Percentiles rank a stretch among this genome's conserved stretches.
These are phyloP conservation scores for Hemisphaericaspora xylofermentans DNA, from an alignment of 1,139 yeast species.

Conservation along the genomic window DNA sequence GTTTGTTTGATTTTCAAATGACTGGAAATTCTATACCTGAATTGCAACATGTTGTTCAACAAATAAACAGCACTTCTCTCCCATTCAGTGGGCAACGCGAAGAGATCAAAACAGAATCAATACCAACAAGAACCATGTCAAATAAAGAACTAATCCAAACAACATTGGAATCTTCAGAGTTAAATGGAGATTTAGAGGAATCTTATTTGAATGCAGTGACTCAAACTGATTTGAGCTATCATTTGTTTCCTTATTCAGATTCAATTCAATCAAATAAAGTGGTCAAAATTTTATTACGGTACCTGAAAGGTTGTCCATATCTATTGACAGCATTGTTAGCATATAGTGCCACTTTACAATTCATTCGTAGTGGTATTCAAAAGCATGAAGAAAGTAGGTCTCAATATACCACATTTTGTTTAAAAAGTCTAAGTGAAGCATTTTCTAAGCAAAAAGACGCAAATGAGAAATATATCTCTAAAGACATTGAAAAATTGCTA, in stretches of 20 bases:
- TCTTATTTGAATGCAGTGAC: conserved; percentile 31
- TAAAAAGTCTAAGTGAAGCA: conserved; percentile 32
- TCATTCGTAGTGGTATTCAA: conserved; percentile 30
- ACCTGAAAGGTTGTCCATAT: conserved; percentile 37
- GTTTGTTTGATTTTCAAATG: conserved; percentile 11
- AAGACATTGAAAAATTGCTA: conserved; percentile 38
- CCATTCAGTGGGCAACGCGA: background rate
- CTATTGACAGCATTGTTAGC: conserved; percentile 37
- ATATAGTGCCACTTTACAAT: conserved; percentile 38
- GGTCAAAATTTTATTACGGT: conserved; percentile 30
- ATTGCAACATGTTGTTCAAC: background rate
- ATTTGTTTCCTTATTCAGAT: conserved; percentile 40
- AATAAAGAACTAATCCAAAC: conserved; percentile 25
- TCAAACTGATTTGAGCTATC: conserved; percentile 29
- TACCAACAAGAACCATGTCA: conserved; percentile 13
- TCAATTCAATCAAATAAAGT: conserved; percentile 37
- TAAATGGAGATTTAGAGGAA: conserved; percentile 29
- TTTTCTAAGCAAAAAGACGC: conserved; percentile 23
- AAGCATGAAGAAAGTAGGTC: conserved; percentile 32
- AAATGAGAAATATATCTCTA: conserved; percentile 16
- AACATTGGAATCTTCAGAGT: conserved; percentile 23
- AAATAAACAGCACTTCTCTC: background rate
- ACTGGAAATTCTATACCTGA: background rate
- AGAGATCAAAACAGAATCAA: conserved; percentile 17
- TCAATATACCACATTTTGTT: conserved; percentile 33